phyloP scores from a whole-genome alignment of 306 rosid species.

The Casuarina cunninghamiana region DNA sequence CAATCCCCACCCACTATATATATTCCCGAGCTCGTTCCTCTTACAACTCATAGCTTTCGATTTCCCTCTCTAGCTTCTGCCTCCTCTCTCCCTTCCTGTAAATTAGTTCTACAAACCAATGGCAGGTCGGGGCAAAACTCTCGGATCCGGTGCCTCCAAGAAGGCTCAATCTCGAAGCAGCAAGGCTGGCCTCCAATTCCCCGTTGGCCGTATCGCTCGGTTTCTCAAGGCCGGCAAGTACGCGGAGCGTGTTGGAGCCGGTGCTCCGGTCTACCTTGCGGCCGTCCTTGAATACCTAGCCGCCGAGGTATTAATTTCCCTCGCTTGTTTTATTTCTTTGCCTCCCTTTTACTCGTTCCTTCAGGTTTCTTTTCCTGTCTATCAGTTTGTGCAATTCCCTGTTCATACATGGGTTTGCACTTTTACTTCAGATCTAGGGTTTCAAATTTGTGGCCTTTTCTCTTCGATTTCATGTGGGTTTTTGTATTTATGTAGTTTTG shows the following conservation, averaged over 20 bases:
- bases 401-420: no score
- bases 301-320: conserved; percentile 56
- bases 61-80: not conserved
- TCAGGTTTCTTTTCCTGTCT: not conserved
- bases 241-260: conserved; percentile 91
- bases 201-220: conserved; percentile 92
- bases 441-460: not conserved
- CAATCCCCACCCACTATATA: conserved; percentile 40
- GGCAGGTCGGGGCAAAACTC: conserved; percentile 84
- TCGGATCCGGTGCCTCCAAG: conserved; percentile 72
- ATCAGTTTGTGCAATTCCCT: not conserved
- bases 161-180: conserved; percentile 83
- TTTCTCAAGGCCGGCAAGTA: conserved; percentile 87
- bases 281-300: conserved; percentile 93
- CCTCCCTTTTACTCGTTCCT: not conserved
- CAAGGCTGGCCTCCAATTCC: conserved; percentile 90
- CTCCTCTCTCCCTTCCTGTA: not conserved
- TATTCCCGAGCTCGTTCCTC: not conserved
- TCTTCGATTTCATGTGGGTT: not conserved
- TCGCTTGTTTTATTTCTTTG: no score
- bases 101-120: conserved; percentile 22
- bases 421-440: conserved; percentile 37
- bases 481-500: not conserved
- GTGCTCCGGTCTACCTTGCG: conserved; percentile 92
- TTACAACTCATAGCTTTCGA: not conserved